These are phyloP conservation scores for Ascochyta koolunga DNA, from an alignment of 2,329 filamentous ascomycete genomes.

Conservation along the genomic window DNA sequence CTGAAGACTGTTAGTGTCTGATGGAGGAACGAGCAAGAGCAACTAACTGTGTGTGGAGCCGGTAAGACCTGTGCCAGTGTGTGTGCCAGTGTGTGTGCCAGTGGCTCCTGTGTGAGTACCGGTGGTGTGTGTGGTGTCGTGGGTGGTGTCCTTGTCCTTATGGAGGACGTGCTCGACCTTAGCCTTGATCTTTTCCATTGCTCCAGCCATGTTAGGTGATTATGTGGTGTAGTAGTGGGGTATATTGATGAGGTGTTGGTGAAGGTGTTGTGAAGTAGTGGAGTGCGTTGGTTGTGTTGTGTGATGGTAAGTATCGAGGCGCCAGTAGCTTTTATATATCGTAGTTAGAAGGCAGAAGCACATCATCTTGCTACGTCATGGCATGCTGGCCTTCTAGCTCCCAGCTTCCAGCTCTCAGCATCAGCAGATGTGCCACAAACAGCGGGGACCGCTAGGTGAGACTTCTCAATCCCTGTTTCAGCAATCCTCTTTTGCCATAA, in stretches of 20 bases:
- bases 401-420: conserved; percentile 19
- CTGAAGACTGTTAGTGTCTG: conserved; percentile 14
- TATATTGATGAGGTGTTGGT: conserved; percentile 7
- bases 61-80: conserved; percentile 11
- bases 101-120: too few species aligned
- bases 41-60: conserved; percentile 26
- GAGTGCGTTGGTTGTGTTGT: conserved; percentile 18
- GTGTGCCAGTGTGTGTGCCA: too few species aligned
- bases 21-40: neutral
- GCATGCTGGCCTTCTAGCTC: conserved; percentile 1
- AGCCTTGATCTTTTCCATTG: conserved; percentile 47
- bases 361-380: conserved; percentile 29
- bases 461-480: conserved; percentile 26
- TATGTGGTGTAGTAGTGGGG: conserved; percentile 12
- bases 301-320: conserved; percentile 7
- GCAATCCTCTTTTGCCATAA: conserved; percentile 15
- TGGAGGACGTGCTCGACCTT: conserved; percentile 47
- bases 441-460: conserved; percentile 7
- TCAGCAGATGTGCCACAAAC: conserved; percentile 29
- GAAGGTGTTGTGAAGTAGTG: conserved; percentile 2
- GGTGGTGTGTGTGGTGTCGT: conserved; percentile 15
- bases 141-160: conserved; percentile 41
- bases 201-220: conserved; percentile 32
- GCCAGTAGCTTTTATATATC: conserved; percentile 25
- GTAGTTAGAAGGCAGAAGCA: conserved; percentile 13